These are phyloP conservation scores for Gossypium lobatum DNA, from an alignment of 441 rosid genomes.

Conservation along the genomic window DNA sequence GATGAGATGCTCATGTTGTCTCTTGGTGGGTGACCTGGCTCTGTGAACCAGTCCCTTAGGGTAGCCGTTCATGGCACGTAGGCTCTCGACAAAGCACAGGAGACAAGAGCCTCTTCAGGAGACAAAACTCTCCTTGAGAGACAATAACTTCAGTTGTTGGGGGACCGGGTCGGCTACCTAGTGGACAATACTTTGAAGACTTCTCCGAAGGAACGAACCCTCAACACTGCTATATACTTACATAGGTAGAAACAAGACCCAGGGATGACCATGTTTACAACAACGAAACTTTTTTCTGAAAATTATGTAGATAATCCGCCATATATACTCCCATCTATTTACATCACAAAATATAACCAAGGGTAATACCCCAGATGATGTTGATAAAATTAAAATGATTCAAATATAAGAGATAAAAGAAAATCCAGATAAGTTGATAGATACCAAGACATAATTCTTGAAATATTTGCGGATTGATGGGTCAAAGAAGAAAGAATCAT, in stretches of 20 bases:
- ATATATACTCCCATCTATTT: neutral
- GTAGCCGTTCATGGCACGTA: too few relatives aligned
- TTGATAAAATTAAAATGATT: neutral
- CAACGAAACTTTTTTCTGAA: neutral
- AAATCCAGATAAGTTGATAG: neutral
- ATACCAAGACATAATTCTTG: slow-evolving; percentile 69
- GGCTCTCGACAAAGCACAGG: too few relatives aligned
- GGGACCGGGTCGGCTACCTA: too few relatives aligned
- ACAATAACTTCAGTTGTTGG: too few relatives aligned
- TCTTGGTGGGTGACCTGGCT: too few relatives aligned
- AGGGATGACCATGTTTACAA: neutral
- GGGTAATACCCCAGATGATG: neutral
- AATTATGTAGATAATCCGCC: neutral
- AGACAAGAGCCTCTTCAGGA: too few relatives aligned
- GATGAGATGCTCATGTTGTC: too few relatives aligned
- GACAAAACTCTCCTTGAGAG: too few relatives aligned
- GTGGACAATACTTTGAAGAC: too few relatives aligned
- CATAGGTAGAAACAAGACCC: neutral
- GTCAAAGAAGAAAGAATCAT: slow-evolving; percentile 93
- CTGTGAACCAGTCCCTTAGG: too few relatives aligned
- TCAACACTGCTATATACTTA: neutral
- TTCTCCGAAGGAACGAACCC: neutral
- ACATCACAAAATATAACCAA: neutral
- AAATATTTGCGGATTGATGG: slow-evolving; percentile 84
- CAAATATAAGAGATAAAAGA: neutral